These are phyloP conservation scores for Lactarius pseudohatsudake DNA, from an alignment of 768 basidiomycete genomes.

Conservation along the genomic window DNA sequence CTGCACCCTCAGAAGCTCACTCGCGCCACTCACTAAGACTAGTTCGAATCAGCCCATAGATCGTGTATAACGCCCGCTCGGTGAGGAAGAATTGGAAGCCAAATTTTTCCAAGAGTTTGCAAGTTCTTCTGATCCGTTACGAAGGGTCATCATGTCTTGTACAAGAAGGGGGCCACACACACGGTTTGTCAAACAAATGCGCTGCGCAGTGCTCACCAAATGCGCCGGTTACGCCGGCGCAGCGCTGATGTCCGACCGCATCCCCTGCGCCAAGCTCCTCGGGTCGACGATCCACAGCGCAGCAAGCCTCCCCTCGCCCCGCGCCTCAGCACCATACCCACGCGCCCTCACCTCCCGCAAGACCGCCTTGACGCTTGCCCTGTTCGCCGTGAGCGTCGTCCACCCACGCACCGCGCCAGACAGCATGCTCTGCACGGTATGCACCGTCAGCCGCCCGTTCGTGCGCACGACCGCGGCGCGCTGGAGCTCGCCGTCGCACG, in stretches of 20 bases:
- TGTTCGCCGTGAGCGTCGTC: conserved; percentile 90
- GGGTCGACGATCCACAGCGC: conserved; percentile 79
- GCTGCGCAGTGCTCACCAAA: neutral
- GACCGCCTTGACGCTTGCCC: conserved; percentile 73
- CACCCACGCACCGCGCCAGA: conserved; percentile 66
- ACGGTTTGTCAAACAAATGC: neutral
- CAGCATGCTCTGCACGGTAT: conserved; percentile 73
- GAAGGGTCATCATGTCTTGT: no score
- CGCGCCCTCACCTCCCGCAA: conserved; percentile 59
- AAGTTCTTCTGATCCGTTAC: neutral
- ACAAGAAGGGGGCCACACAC: neutral
- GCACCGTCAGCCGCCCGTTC: conserved; percentile 64
- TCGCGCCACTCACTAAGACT: neutral
- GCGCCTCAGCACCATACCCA: conserved; percentile 29
- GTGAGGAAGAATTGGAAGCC: neutral
- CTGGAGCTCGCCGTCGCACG: conserved; percentile 43
- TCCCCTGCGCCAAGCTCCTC: conserved; percentile 70
- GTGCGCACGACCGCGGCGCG: conserved; percentile 53
- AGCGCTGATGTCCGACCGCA: conserved; percentile 37
- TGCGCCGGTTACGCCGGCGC: conserved; percentile 9
- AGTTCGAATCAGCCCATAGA: neutral
- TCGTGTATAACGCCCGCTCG: neutral
- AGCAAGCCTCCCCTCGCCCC: conserved; percentile 26
- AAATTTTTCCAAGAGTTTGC: neutral
- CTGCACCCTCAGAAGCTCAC: neutral